These are phyloP conservation scores for Vicia villosa DNA, from an alignment of 306 rosid genomes.

Conservation along the genomic window DNA sequence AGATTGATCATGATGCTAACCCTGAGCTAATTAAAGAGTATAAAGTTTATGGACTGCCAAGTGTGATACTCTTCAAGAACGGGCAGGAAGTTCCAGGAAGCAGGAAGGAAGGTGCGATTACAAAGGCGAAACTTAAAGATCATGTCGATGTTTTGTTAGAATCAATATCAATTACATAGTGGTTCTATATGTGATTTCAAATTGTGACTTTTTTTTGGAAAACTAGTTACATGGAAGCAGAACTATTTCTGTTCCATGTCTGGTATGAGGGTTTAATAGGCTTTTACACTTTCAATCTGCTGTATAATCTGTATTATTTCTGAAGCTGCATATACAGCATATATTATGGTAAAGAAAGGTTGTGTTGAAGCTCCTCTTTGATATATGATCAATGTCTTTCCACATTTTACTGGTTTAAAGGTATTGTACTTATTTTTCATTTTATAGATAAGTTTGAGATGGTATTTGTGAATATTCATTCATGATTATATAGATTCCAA, in stretches of 20 bases:
- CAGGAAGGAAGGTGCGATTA: conserved; percentile 86
- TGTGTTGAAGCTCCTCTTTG: conserved; percentile 1
- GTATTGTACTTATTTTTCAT: neutral
- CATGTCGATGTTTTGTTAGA: conserved; percentile 68
- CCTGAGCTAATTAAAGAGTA: conserved; percentile 69
- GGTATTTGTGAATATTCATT: neutral
- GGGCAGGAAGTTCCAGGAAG: conserved; percentile 81
- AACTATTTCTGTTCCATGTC: conserved; percentile 30
- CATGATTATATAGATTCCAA: neutral
- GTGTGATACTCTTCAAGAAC: conserved; percentile 72
- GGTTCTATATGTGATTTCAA: neutral
- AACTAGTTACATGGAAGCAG: conserved; percentile 10
- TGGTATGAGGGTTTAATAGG: conserved; percentile 25
- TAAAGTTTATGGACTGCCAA: conserved; percentile 80
- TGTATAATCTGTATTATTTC: conserved; percentile 28
- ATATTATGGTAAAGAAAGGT: conserved; percentile 18
- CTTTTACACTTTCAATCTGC: conserved; percentile 16
- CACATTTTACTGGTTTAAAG: neutral
- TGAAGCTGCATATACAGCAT: conserved; percentile 34
- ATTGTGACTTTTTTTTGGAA: conserved; percentile 21
- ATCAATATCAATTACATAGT: conserved; percentile 59
- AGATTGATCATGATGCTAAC: conserved; percentile 88
- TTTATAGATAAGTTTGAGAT: neutral
- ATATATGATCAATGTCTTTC: neutral
- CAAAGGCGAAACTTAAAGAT: conserved; percentile 74